Conservation (phyloP, 2,329 filamentous ascomycete species). For the Curvularia eragrostidis region DNA sequence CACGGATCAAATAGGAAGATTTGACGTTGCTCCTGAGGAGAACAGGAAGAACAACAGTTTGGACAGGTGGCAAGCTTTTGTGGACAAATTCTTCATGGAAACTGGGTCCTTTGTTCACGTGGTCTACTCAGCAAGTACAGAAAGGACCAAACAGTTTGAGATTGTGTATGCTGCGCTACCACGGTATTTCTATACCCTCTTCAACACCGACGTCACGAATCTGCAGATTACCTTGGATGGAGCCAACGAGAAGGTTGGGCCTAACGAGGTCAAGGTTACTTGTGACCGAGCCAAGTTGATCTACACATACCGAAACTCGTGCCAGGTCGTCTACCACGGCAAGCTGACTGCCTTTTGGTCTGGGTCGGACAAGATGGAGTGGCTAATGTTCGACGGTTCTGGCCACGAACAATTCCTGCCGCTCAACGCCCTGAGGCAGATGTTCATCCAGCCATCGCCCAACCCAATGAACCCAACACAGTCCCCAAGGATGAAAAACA, state of each 20-base stretch:
- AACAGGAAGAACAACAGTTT: conserved; percentile 63
- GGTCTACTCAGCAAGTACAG: conserved; percentile 61
- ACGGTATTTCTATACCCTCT: conserved; percentile 89
- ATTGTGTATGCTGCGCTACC: conserved; percentile 81
- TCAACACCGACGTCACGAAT: conserved; percentile 79
- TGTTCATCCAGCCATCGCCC: conserved; percentile 56
- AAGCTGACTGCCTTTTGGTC: conserved; percentile 81
- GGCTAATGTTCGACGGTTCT: conserved; percentile 80
- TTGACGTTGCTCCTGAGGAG: conserved; percentile 49
- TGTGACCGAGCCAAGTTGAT: conserved; percentile 80
- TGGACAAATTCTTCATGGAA: conserved; percentile 79
- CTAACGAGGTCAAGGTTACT: conserved; percentile 75
- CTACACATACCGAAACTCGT: conserved; percentile 86
- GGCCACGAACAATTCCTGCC: conserved; percentile 85
- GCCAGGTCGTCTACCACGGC: conserved; percentile 80
- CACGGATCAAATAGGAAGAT: conserved; percentile 62
- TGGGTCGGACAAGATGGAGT: conserved; percentile 76
- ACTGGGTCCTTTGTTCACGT: conserved; percentile 78
- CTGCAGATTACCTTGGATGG: conserved; percentile 87
- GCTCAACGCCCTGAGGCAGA: conserved; percentile 62
- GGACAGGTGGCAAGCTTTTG: conserved; percentile 79
- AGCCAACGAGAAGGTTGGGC: conserved; percentile 62
- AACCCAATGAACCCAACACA: conserved; percentile 59
- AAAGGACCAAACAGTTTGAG: conserved; percentile 81
- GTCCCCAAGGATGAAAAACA: conserved; percentile 62